Base-by-base conservation (phyloP, 768 basidiomycete genomes). In the Dioszegia crocea region DNA sequence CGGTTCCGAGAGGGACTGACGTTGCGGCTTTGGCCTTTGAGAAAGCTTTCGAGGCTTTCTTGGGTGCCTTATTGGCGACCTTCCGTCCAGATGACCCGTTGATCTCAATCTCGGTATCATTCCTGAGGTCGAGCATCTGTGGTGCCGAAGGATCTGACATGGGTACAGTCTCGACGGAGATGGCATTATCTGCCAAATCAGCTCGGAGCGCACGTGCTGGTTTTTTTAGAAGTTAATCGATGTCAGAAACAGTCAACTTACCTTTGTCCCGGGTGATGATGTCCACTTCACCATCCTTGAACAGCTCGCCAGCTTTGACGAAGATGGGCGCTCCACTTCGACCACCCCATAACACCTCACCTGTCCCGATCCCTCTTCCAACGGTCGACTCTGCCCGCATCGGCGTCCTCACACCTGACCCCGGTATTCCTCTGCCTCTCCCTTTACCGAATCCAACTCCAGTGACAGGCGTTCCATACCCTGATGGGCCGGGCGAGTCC, bases 231-330 rank as follows among this genome's bases (percentile, higher is more conserved):
- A 21, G 12, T 27, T 24, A 38, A 21, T n/a, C 29, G 5, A 58
- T 4, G 6, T 6, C 8, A 11, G 12, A 43, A 17, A 24, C 36
- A 12, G n/a, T 27, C 5, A 9, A 59, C 68, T 52, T 56, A 70
- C 71, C 61, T 36, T 63, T 17, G 26, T 59, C 61, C n/a, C 57
- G 44, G 3, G 62, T 64, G 36, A 67, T 48, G n/a, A 68, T 52
- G 41, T 70, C 71, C 47, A 66, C 71, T 57, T 73, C 70, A 2
- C 73, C 74, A 29, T 73, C 69, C 55, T 70, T 70, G 63, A 75
- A 74, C 43, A 77, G 52, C 56, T 74, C 73, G 38, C 76, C 74
- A 41, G 72, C 76, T 58, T 73, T 77, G 27, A 75, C 69, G 49
- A 75, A 75, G 16, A 74, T 43, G 12, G 76, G 72, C 3, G 72